These are phyloP conservation scores for Skeletonema potamos DNA, from an alignment of 108 stramenopile species.

Conservation along the genomic window DNA sequence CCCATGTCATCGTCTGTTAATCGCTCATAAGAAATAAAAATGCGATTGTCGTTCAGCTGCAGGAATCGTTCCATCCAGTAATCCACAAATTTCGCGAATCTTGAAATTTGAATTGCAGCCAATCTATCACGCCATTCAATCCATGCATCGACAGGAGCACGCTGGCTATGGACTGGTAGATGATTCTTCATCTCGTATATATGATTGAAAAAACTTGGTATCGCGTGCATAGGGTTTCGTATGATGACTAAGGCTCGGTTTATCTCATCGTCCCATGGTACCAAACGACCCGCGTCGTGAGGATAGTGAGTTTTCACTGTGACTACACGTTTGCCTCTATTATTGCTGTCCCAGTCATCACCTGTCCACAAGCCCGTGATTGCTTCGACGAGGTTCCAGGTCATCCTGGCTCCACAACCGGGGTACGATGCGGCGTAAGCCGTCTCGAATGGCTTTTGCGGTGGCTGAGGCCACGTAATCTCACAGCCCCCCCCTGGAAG, in stretches of 20 bases:
- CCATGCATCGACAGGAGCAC: conserved; percentile 18
- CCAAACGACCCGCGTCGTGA: conserved; percentile 32
- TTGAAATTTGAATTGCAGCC: conserved; percentile 23
- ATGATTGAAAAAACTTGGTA: conserved; percentile 34
- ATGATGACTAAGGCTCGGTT: conserved; percentile 31
- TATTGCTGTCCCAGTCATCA: conserved; percentile 35
- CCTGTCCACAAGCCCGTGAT: conserved; percentile 38
- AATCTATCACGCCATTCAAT: conserved; percentile 33
- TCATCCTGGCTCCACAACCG: conserved; percentile 29
- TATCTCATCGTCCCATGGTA: conserved; percentile 33
- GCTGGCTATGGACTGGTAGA: conserved; percentile 32
- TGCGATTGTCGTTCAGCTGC: conserved; percentile 21
- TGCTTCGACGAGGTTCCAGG: conserved; percentile 34
- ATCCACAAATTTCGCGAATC: conserved; percentile 21
- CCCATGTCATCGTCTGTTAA: conserved; percentile 18
- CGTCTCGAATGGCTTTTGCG: conserved; percentile 2
- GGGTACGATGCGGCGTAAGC: conserved; percentile 30
- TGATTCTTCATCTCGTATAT: conserved; percentile 29
- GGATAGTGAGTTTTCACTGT: conserved; percentile 36
- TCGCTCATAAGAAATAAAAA: conserved; percentile 22
- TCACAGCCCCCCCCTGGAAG: conserved; percentile 28
- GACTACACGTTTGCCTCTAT: conserved; percentile 21
- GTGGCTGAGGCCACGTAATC: conserved; percentile 22
- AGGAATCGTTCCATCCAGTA: conserved; percentile 40
- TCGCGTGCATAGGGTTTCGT: conserved; percentile 33